Evolutionary conservation across 768 basidiomycete genomes (phyloP).

Genomic region (Holtermanniella nyarrowii): DNA sequence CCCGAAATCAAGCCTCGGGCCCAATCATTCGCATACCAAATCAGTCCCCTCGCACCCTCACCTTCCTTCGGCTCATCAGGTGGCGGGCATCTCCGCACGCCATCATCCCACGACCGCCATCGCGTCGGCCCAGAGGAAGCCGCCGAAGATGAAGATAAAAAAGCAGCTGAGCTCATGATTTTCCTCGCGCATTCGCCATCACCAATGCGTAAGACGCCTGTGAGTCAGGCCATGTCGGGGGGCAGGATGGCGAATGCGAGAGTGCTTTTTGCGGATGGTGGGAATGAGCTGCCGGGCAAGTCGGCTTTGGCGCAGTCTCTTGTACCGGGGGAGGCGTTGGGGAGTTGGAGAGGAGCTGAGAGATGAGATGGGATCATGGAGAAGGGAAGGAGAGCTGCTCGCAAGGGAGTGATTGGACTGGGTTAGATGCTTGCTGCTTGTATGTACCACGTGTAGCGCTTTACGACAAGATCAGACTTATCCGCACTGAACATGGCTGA

Average conservation of each 20-base stretch:
- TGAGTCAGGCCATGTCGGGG: neutral
- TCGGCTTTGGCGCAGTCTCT: neutral
- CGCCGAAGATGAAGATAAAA: constrained; percentile 29
- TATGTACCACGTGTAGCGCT: too few relatives aligned
- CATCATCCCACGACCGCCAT: constrained; percentile 5
- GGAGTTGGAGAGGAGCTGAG: too few relatives aligned
- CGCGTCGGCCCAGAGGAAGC: constrained; percentile 2
- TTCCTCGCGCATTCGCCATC: constrained; percentile 38
- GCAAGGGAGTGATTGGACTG: too few relatives aligned
- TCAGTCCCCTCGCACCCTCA: neutral
- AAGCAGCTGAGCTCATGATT: constrained; percentile 39
- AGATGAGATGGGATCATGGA: too few relatives aligned
- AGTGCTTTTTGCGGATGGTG: constrained; percentile 28
- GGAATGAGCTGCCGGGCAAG: neutral
- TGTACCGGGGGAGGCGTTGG: too few relatives aligned
- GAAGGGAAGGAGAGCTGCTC: too few relatives aligned
- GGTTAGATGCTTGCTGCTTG: too few relatives aligned
- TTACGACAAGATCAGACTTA: too few relatives aligned
- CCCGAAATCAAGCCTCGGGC: neutral
- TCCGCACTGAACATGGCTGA: too few relatives aligned
- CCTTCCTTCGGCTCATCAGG: neutral
- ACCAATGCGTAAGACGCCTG: constrained; percentile 8
- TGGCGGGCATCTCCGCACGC: constrained; percentile 4
- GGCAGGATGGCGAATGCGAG: constrained; percentile 18
- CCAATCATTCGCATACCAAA: neutral